Base-by-base conservation (phyloP, 2,329 filamentous ascomycete genomes). In the Waltergamsia citrina region DNA sequence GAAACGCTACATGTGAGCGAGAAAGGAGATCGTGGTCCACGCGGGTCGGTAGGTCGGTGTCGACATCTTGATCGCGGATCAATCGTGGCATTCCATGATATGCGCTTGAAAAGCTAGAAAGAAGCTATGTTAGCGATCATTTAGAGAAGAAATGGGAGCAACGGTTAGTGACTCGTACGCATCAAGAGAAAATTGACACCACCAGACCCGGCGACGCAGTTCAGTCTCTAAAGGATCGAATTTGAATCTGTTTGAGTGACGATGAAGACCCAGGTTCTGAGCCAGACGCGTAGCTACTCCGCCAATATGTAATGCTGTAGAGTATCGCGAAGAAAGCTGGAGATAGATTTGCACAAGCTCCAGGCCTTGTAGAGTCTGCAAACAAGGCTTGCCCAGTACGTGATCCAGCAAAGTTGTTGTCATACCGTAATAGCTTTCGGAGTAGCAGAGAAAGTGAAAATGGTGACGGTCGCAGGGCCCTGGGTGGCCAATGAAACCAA, bases 61-160 rank as follows among this genome's bases (percentile, higher is more conserved):
- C 46, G 4, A 49, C 47, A 12, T 49, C 47, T 25, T 47, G 43
- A 15, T 50, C 44, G 6, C 45, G 42, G 22, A 50, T 49, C 3
- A 49, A 37, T 6, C 47, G 47, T 10, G 45, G 46, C 40, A 50
- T 44, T 1, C 46, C 47, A 17, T 49, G 46, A 18, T 47, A 49
- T 3, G 41, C 40, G 26, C 45, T 49, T 11, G 41, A 43, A 22
- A 49, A 46, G 1, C 45, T 49, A 10, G 39, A 42, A n/a, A n/a
- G n/a, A n/a, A n/a, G n/a, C n/a, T n/a, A n/a, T n/a, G n/a, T n/a
- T n/a, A n/a, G n/a, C n/a, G n/a, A n/a, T n/a, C n/a, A n/a, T n/a
- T n/a, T n/a, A n/a, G n/a, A n/a, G n/a, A n/a, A n/a, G n/a, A 18
- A 47, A 46, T 2, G 39, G 46, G 9, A 36, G 26, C 8, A 5